Percentiles rank a stretch among this genome's conserved stretches.
Conservation (phyloP, 1,139 yeast species). For the Yamadazyma aaseri region DNA sequence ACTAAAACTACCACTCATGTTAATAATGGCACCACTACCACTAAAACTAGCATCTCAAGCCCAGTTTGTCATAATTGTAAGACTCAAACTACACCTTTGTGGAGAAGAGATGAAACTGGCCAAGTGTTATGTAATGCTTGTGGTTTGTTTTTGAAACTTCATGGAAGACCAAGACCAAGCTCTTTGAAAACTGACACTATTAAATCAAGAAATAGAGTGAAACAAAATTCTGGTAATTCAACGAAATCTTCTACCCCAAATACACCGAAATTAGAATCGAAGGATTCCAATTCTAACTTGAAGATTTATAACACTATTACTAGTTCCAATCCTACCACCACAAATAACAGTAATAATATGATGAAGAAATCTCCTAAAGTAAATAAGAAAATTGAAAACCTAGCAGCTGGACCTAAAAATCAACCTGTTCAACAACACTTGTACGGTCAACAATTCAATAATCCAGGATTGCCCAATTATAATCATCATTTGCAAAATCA, state of each 20-base stretch:
- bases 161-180: conserved; percentile 90
- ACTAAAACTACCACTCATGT: conserved; percentile 48
- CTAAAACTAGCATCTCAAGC: conserved; percentile 51
- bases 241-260: conserved; percentile 36
- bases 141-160: conserved; percentile 85
- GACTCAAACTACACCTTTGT: conserved; percentile 89
- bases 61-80: conserved; percentile 89
- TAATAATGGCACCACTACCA: conserved; percentile 44
- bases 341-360: conserved; percentile 4
- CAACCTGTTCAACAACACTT: conserved; percentile 2
- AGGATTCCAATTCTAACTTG: conserved; percentile 20
- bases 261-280: conserved; percentile 46
- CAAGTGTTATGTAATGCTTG: conserved; percentile 94
- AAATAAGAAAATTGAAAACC: conserved; percentile 19
- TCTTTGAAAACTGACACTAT: conserved; percentile 89
- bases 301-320: conserved; percentile 6
- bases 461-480: conserved; percentile 12
- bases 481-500: conserved; percentile 17
- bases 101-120: conserved; percentile 94
- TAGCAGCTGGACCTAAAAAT: conserved; percentile 1
- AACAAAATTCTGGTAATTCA: conserved; percentile 29
- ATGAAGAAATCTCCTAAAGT: conserved; percentile 33
- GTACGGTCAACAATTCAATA: conserved; percentile 12
- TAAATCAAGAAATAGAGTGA: conserved; percentile 81
- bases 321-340: conserved; percentile 7